Base-by-base conservation (phyloP, 1,139 yeast species). In the Debaryomyces fabryi region DNA sequence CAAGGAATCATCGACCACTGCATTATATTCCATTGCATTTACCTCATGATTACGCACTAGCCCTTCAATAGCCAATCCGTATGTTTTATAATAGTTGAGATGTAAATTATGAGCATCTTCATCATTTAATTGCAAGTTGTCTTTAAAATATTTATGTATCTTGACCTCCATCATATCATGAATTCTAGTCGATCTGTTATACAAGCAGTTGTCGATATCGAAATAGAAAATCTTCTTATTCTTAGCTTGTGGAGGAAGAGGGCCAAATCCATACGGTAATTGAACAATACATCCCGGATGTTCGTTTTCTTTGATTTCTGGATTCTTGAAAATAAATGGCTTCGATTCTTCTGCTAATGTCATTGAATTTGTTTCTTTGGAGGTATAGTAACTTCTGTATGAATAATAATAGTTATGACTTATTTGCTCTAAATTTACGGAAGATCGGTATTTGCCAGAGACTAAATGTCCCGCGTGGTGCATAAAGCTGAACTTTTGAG, bases 21-120 rank as follows among this genome's bases (percentile, higher is more conserved):
- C 73, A 66, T 93, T 93, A 68, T 93, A 93, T 57, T 88, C 93
- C 67, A 93, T 66, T 3, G 97, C 97, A 63, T 92, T 89, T 23
- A 91, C 88, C 52, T 83, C 82, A 62, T 91, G 92, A 63, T 83
- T 80, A 63, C 90, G 76, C 4, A 90, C 96, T 41, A 90, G 73
- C 0, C 99, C 99, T 65, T 93, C 96, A 44, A 93, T 80, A 0
- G 98, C 98, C 52, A 93, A 76, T 0, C 99, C 99, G 60, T 91
- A 93, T 41, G 88, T 86, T 55, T 80, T 82, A 66, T 92, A 93
- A 69, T 93, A 93, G 54, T 79, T 78, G 62, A 75, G 73, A 60
- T 90, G 96, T 50, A 92, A 74, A 34, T 72, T 63, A 45, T 78
- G 80, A 1, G 99, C 98, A n/a, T 86, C 90, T 48, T 85, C 86